Base-by-base conservation (phyloP, 1,284 basidiomycete genomes). In the Prillingera fragicola region DNA sequence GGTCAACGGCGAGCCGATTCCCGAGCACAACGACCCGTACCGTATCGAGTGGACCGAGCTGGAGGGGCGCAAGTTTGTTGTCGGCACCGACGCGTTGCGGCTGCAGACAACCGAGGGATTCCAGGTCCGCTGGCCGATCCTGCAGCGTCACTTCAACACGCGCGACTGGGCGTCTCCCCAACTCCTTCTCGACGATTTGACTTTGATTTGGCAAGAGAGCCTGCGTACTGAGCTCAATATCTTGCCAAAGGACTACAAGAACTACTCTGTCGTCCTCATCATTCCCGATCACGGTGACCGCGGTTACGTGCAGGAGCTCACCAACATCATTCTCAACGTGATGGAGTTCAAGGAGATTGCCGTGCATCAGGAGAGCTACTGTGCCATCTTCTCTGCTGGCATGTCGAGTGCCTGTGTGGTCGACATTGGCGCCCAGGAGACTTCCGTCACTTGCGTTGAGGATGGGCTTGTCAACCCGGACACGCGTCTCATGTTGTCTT, bases 331-430 rank as follows among this genome's bases (percentile, higher is more conserved):
- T 7, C 70, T 98, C 31, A 73, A 80, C 28, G 78, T 79, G 5
- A 83, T 98, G 79, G 88, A 87, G 1, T 96, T 97, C 76, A 88
- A 85, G 65, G 85, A 92, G 67, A 72, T 95, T 33, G 89, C 85
- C 56, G 80, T 85, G 12, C 87, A 92, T 67, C 90, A 94, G 86
- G 91, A 95, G 76, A 85, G 87, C 1, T 76, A 95, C 23, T 88
- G 88, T 38, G 89, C 95, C 5, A 88, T 90, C 2, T 97, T 95
- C 65, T 90, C 92, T 15, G 90, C 94, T 3, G 95, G 95, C 10
- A 83, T 97, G 45, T 89, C 87, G 0, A 85, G 82, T 53, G 92
- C 91, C 10, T 97, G 94, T 63, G 87, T 99, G 3, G 87, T 98
- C 26, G 90, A 98, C 64, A 82, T 98, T 43, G 95, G 95, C 9